Evolutionary conservation across 805 yeast genomes (phyloP).

Genomic region (Suhomyces prunicola): DNA sequence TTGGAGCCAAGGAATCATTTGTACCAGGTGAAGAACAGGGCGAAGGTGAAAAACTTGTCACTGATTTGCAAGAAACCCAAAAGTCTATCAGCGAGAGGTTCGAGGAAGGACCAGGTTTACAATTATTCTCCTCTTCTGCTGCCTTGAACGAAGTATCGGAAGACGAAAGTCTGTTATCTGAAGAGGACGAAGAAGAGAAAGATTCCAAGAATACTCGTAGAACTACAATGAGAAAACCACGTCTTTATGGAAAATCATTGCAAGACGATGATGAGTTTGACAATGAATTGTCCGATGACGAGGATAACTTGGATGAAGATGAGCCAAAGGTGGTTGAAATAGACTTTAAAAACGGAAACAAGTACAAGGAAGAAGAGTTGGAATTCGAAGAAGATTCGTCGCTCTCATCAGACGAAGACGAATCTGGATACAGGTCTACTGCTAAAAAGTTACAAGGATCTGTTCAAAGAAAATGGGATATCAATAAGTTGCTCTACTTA

Average conservation of each 20-base stretch:
- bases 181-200: slow-evolving; percentile 28
- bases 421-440: slow-evolving; percentile 40
- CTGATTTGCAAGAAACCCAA: slow-evolving; percentile 70
- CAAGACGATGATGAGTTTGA: slow-evolving; percentile 46
- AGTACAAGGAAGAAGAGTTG: slow-evolving; percentile 33
- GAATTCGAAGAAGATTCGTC: slow-evolving; percentile 48
- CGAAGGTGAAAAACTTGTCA: slow-evolving; percentile 82
- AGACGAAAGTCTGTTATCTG: slow-evolving; percentile 26
- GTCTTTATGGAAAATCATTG: slow-evolving; percentile 52
- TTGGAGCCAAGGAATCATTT: slow-evolving; percentile 56
- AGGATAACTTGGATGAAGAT: slow-evolving; percentile 36
- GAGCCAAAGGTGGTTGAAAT: slow-evolving; percentile 46
- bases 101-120: slow-evolving; percentile 65
- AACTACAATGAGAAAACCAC: slow-evolving; percentile 53
- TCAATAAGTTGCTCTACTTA: slow-evolving; percentile 76
- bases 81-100: slow-evolving; percentile 56
- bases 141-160: slow-evolving; percentile 40
- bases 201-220: slow-evolving; percentile 50
- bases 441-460: slow-evolving; percentile 64
- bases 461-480: slow-evolving; percentile 63
- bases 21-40: slow-evolving; percentile 64
- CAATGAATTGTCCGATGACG: slow-evolving; percentile 40
- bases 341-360: slow-evolving; percentile 39
- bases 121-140: slow-evolving; percentile 64
- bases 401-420: slow-evolving; percentile 38